Evolutionary conservation across 129 eudicot species (phyloP).

Genomic region (Oenanthe sinensis): DNA sequence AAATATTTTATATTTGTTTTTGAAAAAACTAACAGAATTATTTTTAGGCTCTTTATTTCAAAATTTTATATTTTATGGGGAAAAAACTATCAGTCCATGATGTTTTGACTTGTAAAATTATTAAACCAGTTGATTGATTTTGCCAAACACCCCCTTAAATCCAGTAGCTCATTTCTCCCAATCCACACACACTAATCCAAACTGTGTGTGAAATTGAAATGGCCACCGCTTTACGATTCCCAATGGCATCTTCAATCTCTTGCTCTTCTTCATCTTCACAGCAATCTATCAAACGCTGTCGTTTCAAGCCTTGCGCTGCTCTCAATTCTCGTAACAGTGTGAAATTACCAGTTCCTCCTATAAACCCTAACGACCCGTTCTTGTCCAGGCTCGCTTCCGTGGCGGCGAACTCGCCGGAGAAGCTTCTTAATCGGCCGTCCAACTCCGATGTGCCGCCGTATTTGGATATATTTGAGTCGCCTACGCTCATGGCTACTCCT

Average conservation of each 20-base stretch:
- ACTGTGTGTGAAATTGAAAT: not conserved
- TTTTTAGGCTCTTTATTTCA: too few relatives aligned
- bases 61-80: too few relatives aligned
- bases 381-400: slow-evolving; percentile 52
- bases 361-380: slow-evolving; percentile 83
- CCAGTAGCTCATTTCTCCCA: not conserved
- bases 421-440: slow-evolving; percentile 33
- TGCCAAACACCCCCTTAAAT: slow-evolving; percentile 1
- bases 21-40: too few relatives aligned
- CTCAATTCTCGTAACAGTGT: slow-evolving; percentile 18
- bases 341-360: slow-evolving; percentile 44
- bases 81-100: too few relatives aligned
- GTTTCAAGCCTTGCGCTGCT: slow-evolving; percentile 1
- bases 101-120: too few relatives aligned
- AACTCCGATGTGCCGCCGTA: slow-evolving; percentile 59
- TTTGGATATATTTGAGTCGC: slow-evolving; percentile 60
- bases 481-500: slow-evolving; percentile 77
- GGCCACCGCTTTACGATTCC: slow-evolving; percentile 5
- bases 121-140: too few relatives aligned
- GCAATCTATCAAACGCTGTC: not conserved
- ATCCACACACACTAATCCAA: slow-evolving; percentile 2
- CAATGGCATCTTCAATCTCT: slow-evolving; percentile 3
- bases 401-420: slow-evolving; percentile 60
- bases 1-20: too few relatives aligned
- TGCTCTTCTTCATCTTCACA: not conserved